Base-by-base conservation (phyloP, 257 asterid species). In the Gentiana macrophylla region DNA sequence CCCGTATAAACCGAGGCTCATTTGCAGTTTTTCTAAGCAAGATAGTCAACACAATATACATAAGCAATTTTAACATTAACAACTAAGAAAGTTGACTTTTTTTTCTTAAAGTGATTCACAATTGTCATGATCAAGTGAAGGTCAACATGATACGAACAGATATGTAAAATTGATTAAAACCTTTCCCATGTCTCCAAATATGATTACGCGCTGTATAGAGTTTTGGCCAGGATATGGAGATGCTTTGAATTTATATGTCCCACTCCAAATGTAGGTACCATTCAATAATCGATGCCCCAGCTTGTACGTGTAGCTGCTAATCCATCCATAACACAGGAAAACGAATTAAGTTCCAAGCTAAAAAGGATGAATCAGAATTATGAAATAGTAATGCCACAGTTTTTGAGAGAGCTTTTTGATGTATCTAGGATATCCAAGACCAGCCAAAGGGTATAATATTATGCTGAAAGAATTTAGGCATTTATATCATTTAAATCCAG, bases 141-240 rank as follows among this genome's bases (percentile, higher is more conserved):
- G 3, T 33, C 35, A 32, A 34, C 37, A 1, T 49, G 32, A 50
- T 33, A 32, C 12, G 5, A 8, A 12, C 50, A 2, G 37, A 32
- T 35, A 24, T 35, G 50, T 11, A 48, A 6, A 37, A 56, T 36
- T 12, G 37, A 59, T 45, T 44, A 35, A 64, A 32, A 88, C 97
- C 99, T 92, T 92, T 72, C 99, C 99, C 97, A 92, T 81, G 74
- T 92, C 99, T 5, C 98, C 97, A 12, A 92, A 92, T 68, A 92
- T 77, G 66, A 92, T 77, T 10, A 83, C 81, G 44, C 74, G 81
- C 52, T 92, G 99, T 5, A 92, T 53, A 52, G 99, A 92, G 75
- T 75, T 78, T 72, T 88, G 94, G 56, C 97, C 99, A 12, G 99
- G 99, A 72, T 78, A 88, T 5, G 99, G 99, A 55, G 99, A 85